A percentile compares a stretch with the other conserved stretches of the same genome.
These are phyloP conservation scores for Penicillium sp. DNA, from an alignment of 2,329 filamentous ascomycete species.

Conservation along the genomic window DNA sequence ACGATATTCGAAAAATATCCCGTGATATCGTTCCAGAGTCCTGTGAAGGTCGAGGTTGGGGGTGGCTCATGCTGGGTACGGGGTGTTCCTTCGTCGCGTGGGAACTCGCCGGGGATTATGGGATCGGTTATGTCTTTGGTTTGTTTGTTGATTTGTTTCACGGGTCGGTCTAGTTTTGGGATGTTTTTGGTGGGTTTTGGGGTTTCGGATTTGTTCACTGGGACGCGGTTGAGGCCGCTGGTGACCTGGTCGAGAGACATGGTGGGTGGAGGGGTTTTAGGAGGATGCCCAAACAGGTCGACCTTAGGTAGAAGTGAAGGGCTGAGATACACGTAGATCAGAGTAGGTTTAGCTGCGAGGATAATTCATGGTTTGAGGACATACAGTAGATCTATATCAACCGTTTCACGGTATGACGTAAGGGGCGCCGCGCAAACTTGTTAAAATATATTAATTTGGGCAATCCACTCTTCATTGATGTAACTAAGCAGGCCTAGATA, in stretches of 20 bases:
- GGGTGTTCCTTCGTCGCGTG: slow-evolving; percentile 19
- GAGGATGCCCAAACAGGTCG: not conserved
- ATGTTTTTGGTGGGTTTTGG: slow-evolving; percentile 14
- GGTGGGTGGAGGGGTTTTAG: not conserved
- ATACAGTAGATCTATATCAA: slow-evolving; percentile 19
- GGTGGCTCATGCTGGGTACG: slow-evolving; percentile 16
- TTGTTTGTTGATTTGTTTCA: slow-evolving; percentile 15
- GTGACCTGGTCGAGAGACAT: slow-evolving; percentile 31
- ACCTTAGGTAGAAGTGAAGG: not conserved
- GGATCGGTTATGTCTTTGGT: slow-evolving; percentile 21
- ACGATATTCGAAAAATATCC: slow-evolving; percentile 21
- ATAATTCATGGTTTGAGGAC: not conserved
- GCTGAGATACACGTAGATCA: not conserved
- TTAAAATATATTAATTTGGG: slow-evolving; percentile 20
- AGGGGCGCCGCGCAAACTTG: slow-evolving; percentile 24
- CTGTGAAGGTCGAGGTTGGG: slow-evolving; percentile 15
- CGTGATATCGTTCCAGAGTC: slow-evolving; percentile 16
- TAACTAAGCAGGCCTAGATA: slow-evolving; percentile 6
- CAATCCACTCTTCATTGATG: not conserved
- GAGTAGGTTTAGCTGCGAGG: not conserved
- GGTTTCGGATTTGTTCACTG: slow-evolving; percentile 19
- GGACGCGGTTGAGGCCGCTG: slow-evolving; percentile 21
- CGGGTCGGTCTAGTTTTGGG: slow-evolving; percentile 12
- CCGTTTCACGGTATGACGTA: slow-evolving; percentile 19
- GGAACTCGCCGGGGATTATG: slow-evolving; percentile 29